A percentile compares a stretch with the other conserved stretches of the same genome.
These are phyloP conservation scores for Cryptococcus depauperatus DNA, from an alignment of 1,284 basidiomycete species.

Conservation along the genomic window DNA sequence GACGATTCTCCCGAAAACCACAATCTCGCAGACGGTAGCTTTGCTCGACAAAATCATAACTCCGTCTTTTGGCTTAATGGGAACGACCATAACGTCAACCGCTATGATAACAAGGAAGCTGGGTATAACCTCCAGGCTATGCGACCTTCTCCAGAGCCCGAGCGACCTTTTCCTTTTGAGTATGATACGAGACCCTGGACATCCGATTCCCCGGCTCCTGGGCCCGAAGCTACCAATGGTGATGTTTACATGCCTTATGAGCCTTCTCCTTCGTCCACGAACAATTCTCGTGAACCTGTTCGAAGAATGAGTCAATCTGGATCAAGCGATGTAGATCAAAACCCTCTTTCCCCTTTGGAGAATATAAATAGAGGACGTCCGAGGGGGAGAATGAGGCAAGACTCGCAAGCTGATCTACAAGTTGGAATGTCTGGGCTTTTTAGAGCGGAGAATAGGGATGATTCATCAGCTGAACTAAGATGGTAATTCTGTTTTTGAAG, in stretches of 20 bases:
- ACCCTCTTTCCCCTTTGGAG: conserved; percentile 11
- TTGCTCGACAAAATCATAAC: conserved; percentile 1
- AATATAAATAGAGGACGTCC: conserved; percentile 11
- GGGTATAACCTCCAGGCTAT: conserved; percentile 25
- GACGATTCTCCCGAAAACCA: neutral
- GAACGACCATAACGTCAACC: conserved; percentile 1
- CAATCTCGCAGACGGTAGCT: neutral
- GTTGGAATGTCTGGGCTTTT: conserved; percentile 29
- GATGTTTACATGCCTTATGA: conserved; percentile 25
- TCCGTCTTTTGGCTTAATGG: neutral
- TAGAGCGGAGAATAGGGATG: no score
- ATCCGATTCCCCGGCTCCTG: neutral
- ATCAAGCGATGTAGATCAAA: conserved; percentile 11
- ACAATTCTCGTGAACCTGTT: conserved; percentile 16
- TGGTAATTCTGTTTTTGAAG: no score
- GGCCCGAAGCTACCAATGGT: conserved; percentile 2
- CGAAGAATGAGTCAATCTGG: conserved; percentile 11
- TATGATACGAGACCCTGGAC: conserved; percentile 7
- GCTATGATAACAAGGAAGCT: neutral
- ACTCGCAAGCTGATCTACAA: conserved; percentile 26
- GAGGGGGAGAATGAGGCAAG: conserved; percentile 15
- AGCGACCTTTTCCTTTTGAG: conserved; percentile 20
- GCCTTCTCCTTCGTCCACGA: conserved; percentile 22
- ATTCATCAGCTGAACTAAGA: no score
- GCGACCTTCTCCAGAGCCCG: conserved; percentile 32